A percentile compares a stretch with the other conserved stretches of the same genome.
These are phyloP conservation scores for Obelidium mucronatum DNA, from an alignment of 192 early-diverging fungal genomes.

Conservation along the genomic window DNA sequence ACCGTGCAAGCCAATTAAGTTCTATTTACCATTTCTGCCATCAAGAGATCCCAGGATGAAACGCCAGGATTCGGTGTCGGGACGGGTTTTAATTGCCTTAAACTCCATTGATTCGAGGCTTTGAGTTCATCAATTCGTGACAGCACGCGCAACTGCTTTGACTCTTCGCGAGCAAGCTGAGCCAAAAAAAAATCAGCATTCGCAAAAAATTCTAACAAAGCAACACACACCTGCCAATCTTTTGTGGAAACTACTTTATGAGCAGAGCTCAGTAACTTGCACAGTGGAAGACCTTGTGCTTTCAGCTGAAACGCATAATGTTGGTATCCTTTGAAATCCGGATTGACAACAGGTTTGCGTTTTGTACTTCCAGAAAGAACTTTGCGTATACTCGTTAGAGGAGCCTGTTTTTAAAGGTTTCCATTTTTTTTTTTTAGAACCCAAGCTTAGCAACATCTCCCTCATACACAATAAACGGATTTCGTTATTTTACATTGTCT, in stretches of 20 bases:
- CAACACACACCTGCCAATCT: constrained; percentile 74
- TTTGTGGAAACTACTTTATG: constrained; percentile 72
- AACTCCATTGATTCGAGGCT: constrained; percentile 72
- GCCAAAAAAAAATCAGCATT: constrained; percentile 24
- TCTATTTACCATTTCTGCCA: constrained; percentile 84
- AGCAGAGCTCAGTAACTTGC: constrained; percentile 65
- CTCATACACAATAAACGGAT: too few species aligned
- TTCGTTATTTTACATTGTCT: too few species aligned
- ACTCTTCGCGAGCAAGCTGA: constrained; percentile 78
- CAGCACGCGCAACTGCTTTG: constrained; percentile 68
- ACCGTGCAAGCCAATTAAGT: background rate
- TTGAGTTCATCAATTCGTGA: constrained; percentile 76
- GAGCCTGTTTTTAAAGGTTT: too few species aligned
- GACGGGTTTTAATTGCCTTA: constrained; percentile 75
- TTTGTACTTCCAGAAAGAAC: too few species aligned
- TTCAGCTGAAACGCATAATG: constrained; percentile 57
- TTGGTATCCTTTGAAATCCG: constrained; percentile 45
- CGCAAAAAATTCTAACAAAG: background rate
- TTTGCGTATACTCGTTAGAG: too few species aligned
- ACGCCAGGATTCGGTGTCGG: constrained; percentile 60
- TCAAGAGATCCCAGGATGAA: constrained; percentile 77
- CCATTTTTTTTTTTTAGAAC: too few species aligned
- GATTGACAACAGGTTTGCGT: background rate
- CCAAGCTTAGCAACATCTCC: too few species aligned
- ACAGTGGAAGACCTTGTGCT: constrained; percentile 63